Conservation (phyloP, 768 basidiomycete genomes). For the Xanthoconium stramineum region DNA sequence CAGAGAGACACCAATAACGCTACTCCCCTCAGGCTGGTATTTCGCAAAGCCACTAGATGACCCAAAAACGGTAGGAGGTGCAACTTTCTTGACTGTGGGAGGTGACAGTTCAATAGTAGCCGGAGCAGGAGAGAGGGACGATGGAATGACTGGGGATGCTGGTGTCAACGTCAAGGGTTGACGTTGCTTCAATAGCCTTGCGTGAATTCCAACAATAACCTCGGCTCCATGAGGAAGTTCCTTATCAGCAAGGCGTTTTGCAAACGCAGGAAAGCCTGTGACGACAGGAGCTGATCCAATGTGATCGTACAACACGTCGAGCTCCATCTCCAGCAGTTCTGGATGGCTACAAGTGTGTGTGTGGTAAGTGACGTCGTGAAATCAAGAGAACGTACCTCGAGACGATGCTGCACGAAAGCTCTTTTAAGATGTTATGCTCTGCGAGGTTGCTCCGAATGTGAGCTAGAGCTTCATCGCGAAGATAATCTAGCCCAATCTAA, state of each 20-base stretch:
- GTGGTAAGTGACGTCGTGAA: neutral
- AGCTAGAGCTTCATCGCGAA: slow-evolving; percentile 18
- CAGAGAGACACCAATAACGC: too few relatives aligned
- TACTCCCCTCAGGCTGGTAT: too few relatives aligned
- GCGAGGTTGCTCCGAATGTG: slow-evolving; percentile 17
- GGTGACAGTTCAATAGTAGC: too few relatives aligned
- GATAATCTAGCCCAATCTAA: slow-evolving; percentile 19
- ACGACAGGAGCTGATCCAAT: slow-evolving; percentile 16
- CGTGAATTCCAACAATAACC: slow-evolving; percentile 21
- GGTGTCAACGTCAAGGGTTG: neutral
- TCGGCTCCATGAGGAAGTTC: slow-evolving; percentile 22
- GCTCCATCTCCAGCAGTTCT: slow-evolving; percentile 21
- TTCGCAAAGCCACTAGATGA: too few relatives aligned
- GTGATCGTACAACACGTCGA: slow-evolving; percentile 18
- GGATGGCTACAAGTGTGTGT: slow-evolving; percentile 9
- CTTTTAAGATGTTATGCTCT: slow-evolving; percentile 23
- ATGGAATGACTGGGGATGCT: too few relatives aligned
- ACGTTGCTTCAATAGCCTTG: slow-evolving; percentile 11
- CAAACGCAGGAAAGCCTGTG: slow-evolving; percentile 8
- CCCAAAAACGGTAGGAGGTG: too few relatives aligned
- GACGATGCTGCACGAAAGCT: slow-evolving; percentile 19
- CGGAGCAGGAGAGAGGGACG: neutral
- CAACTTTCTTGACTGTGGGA: too few relatives aligned
- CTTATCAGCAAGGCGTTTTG: slow-evolving; percentile 14
- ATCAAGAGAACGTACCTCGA: slow-evolving; percentile 12